Evolutionary conservation across 805 yeast genomes (phyloP).

Genomic region (Saccharomyces kudriavzevii): DNA sequence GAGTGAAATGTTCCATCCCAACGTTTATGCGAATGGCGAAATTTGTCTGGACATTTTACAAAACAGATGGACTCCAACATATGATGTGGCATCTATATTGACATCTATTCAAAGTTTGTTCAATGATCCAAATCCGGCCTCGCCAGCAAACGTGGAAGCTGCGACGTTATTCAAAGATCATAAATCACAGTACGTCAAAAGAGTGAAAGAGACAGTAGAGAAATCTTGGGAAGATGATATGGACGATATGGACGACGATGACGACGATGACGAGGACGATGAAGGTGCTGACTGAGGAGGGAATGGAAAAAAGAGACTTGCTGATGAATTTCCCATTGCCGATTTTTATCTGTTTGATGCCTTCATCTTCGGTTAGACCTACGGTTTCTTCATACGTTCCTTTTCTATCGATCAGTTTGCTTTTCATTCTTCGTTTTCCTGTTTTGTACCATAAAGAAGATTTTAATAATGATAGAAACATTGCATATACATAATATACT

Average conservation of each 20-base stretch:
- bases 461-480: not conserved
- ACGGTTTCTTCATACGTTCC: not conserved
- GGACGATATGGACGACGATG: conserved; percentile 33
- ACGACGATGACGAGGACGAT: conserved; percentile 31
- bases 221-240: conserved; percentile 85
- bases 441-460: not conserved
- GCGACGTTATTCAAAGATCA: conserved; percentile 94
- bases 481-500: not conserved
- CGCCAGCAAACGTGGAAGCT: conserved; percentile 97
- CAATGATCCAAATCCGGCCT: conserved; percentile 92
- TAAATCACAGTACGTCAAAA: conserved; percentile 79
- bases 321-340: not conserved
- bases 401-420: not conserved
- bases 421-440: not conserved
- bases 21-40: conserved; percentile 92
- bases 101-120: conserved; percentile 87
- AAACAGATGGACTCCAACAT: conserved; percentile 97
- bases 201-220: conserved; percentile 93
- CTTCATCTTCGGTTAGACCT: not conserved
- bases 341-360: not conserved
- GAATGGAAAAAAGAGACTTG: not conserved
- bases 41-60: conserved; percentile 92
- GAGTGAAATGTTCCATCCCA: conserved; percentile 95
- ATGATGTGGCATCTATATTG: conserved; percentile 90
- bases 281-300: not conserved